phyloP scores from a whole-genome alignment of 768 basidiomycete genomes.

The Phylloporus sp. region DNA sequence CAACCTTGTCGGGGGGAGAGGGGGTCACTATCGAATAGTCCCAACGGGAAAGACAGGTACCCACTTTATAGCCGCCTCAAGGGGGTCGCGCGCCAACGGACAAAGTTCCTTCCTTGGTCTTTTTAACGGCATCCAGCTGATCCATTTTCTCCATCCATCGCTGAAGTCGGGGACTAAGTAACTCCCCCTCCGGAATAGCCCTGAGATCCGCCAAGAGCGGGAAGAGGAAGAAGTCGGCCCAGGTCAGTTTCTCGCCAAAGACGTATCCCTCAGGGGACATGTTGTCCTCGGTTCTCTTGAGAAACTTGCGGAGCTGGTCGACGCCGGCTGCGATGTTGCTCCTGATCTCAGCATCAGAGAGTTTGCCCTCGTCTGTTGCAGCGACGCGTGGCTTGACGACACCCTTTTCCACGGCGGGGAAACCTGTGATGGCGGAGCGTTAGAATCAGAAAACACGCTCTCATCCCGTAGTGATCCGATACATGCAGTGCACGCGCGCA shows the following conservation, averaged over 20 bases:
- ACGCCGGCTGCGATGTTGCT: conserved; percentile 16
- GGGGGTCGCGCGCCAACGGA: conserved; percentile 25
- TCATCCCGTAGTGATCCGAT: neutral
- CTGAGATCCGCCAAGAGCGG: conserved; percentile 28
- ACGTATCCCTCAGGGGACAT: conserved; percentile 28
- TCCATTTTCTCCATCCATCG: conserved; percentile 27
- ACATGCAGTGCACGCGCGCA: neutral
- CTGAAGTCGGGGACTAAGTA: conserved; percentile 21
- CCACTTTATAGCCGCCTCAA: neutral
- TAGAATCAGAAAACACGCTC: neutral
- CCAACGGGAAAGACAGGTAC: neutral
- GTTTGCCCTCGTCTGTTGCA: conserved; percentile 19
- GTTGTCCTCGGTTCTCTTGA: conserved; percentile 12
- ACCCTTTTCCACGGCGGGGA: conserved; percentile 26
- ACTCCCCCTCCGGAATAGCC: conserved; percentile 24
- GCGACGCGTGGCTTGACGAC: conserved; percentile 32
- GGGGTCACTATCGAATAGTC: neutral
- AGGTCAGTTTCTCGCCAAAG: conserved; percentile 25
- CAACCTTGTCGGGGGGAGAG: neutral
- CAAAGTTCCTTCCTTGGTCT: conserved; percentile 23
- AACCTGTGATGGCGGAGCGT: conserved; percentile 12
- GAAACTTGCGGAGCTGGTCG: conserved; percentile 13
- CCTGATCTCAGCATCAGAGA: conserved; percentile 22
- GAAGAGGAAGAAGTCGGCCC: conserved; percentile 33
- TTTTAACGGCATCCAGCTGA: conserved; percentile 20